Base-by-base conservation (phyloP, 306 rosid genomes). In the Cicer yamashitae region DNA sequence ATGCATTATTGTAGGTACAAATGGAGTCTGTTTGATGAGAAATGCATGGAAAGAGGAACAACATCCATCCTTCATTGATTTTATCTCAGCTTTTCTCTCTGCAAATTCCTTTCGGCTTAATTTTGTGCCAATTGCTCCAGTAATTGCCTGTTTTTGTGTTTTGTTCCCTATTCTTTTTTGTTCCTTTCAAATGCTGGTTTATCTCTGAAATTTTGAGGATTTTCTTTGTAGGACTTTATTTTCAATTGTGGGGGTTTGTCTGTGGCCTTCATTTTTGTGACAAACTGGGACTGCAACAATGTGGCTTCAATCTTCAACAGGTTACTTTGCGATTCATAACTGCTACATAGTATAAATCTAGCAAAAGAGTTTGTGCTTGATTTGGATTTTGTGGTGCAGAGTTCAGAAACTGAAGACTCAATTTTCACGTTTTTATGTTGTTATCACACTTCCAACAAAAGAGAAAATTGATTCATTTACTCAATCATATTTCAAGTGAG, bases 171-270 rank as follows among this genome's bases (percentile, higher is more conserved):
- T 60, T 71, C 44, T 12, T 1, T 51, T 10, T 45, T 4, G 8
- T 71, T 62, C 6, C 20, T 73, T 58, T 61, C 40, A 60, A 34
- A 51, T 8, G 3, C 13, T 14, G 68, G 20, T 45, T 79, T 38
- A n/a, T 51, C 61, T 8, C 70, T 80, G 56, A 80, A 56, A 22
- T 78, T 60, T 22, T 45, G 47, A 66, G 61, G 70, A 53, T 50
- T 13, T 69, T 61, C 43, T 60, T 20, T 76, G 84, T 58, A 94
- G 98, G 98, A 94, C 82, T 90, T 94, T 65, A 91, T 94, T 79
- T 91, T 94, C 92, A 94, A 94, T 65, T 94, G 94, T 77, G 97
- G 97, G 30, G 94, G 97, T 54, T 78, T 87, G 60, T 94, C 97
- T 0, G 94, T 94, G 73, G 97, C 96, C 45, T 91, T 94, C 81